phyloP scores from a whole-genome alignment of 176 grass and related monocot genomes.

The Carex parvula region DNA sequence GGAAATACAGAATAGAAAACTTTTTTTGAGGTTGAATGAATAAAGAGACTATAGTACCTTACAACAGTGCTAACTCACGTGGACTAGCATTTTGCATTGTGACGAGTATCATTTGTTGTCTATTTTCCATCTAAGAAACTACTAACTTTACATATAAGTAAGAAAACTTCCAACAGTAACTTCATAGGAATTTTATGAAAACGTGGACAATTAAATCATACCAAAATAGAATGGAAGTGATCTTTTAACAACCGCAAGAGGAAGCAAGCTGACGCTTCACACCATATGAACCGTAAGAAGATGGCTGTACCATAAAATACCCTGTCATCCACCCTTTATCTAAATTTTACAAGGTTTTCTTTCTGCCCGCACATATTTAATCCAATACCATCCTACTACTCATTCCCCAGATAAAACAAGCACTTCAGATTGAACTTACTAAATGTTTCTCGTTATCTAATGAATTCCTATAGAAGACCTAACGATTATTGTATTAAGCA shows the following conservation, averaged over 20 bases:
- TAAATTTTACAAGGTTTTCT: slow-evolving; percentile 25
- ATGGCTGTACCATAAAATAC: slow-evolving; percentile 58
- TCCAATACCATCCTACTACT: neutral
- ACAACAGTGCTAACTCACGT: slow-evolving; percentile 1
- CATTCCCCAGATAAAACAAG: slow-evolving; percentile 6
- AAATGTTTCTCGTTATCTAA: neutral
- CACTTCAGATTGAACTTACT: slow-evolving; percentile 3
- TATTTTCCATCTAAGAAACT: slow-evolving; percentile 26
- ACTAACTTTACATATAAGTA: neutral
- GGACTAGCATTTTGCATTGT: neutral
- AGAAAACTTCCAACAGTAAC: slow-evolving; percentile 24
- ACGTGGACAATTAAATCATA: slow-evolving; percentile 49
- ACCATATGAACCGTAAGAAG: slow-evolving; percentile 30
- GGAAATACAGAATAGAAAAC: neutral
- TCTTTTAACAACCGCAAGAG: slow-evolving; percentile 47
- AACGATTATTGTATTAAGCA: neutral
- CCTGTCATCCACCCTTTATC: slow-evolving; percentile 34
- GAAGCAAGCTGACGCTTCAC: slow-evolving; percentile 43
- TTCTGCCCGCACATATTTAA: slow-evolving; percentile 10
- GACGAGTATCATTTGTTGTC: neutral
- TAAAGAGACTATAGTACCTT: slow-evolving; percentile 7
- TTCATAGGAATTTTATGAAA: slow-evolving; percentile 35
- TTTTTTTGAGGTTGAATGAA: slow-evolving; percentile 3
- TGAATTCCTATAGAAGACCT: neutral
- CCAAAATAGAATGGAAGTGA: slow-evolving; percentile 50